phyloP scores from a whole-genome alignment of 2,329 filamentous ascomycete species.

The Monosporascus sp. region DNA sequence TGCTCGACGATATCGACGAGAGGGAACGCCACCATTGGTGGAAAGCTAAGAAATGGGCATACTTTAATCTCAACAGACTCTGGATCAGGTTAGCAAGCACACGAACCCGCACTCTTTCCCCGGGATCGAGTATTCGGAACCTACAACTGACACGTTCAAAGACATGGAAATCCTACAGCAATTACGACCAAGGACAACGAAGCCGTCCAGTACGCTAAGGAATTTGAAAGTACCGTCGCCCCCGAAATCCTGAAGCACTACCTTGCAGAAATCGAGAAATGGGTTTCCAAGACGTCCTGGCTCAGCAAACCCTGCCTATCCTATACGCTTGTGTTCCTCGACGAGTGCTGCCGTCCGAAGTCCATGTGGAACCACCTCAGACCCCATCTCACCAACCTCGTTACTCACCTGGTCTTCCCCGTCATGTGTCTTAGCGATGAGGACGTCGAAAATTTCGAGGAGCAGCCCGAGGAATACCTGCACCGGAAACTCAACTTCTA shows the following conservation, averaged over 20 bases:
- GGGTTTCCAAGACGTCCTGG: constrained; percentile 93
- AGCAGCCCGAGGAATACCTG: constrained; percentile 92
- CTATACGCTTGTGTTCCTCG: constrained; percentile 89
- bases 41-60: constrained; percentile 99
- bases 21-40: constrained; percentile 96
- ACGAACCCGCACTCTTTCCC: background rate
- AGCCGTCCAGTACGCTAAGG: constrained; percentile 77
- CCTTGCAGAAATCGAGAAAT: constrained; percentile 90
- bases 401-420: constrained; percentile 93
- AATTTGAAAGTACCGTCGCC: constrained; percentile 85
- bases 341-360: constrained; percentile 96
- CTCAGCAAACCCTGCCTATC: constrained; percentile 90
- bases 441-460: constrained; percentile 88
- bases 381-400: constrained; percentile 85
- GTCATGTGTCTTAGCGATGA: constrained; percentile 89
- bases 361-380: constrained; percentile 94
- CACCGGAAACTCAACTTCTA: constrained; percentile 98
- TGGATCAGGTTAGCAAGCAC: constrained; percentile 67
- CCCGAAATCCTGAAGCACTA: constrained; percentile 96
- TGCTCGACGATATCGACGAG: constrained; percentile 75
- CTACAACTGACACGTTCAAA: constrained; percentile 32
- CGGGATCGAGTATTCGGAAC: constrained; percentile 7
- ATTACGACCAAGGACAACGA: constrained; percentile 73
- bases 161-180: constrained; percentile 82
- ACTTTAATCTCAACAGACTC: constrained; percentile 92